Conservation (phyloP, 140 eudicot genomes). For the Erigeron philadelphicus region DNA sequence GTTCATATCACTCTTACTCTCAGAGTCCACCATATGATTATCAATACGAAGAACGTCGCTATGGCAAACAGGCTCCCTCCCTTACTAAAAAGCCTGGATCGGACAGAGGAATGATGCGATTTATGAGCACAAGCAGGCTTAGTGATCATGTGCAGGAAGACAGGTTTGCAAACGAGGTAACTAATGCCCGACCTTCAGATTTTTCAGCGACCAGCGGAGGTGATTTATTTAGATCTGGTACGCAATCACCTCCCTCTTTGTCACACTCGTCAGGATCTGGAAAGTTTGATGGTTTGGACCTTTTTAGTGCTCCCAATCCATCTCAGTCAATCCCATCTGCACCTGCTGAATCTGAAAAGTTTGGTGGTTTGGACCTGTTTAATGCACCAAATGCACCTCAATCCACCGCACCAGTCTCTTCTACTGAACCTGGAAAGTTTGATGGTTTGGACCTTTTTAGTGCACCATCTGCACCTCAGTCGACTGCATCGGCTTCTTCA, state of each 20-base stretch:
- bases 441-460: constrained; percentile 57
- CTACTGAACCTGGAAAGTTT: constrained; percentile 32
- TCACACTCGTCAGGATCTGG: constrained; percentile 34
- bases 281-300: constrained; percentile 49
- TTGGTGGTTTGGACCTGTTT: constrained; percentile 53
- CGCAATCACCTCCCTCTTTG: constrained; percentile 54
- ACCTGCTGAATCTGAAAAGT: constrained; percentile 29
- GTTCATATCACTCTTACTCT: constrained; percentile 94
- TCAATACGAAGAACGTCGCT: constrained; percentile 90
- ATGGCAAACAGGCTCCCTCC: constrained; percentile 67
- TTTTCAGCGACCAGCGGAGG: constrained; percentile 60
- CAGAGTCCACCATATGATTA: constrained; percentile 98
- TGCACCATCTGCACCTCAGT: constrained; percentile 44
- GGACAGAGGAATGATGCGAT: constrained; percentile 66
- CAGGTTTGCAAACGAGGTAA: constrained; percentile 66
- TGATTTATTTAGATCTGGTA: constrained; percentile 57
- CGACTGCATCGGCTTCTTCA: constrained; percentile 33
- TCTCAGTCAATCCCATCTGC: constrained; percentile 26
- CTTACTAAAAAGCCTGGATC: constrained; percentile 88
- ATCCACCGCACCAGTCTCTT: constrained; percentile 32
- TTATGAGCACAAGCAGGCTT: constrained; percentile 65
- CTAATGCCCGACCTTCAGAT: constrained; percentile 61
- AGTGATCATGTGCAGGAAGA: constrained; percentile 65
- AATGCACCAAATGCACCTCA: constrained; percentile 39
- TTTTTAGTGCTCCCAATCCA: constrained; percentile 44